Evolutionary conservation across 257 asterid species (phyloP).

Genomic region (Verbascum thapsus): DNA sequence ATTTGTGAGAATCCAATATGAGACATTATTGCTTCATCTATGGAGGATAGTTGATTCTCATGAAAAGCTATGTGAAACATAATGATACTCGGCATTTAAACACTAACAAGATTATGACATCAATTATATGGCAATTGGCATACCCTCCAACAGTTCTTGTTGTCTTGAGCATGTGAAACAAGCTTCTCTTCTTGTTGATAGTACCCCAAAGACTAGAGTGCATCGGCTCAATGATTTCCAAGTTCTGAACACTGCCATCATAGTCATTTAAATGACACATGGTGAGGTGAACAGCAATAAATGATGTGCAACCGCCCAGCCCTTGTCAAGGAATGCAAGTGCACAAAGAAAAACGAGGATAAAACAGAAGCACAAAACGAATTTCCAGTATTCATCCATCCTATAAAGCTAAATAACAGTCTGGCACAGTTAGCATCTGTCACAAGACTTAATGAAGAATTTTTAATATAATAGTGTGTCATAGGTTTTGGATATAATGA

Average conservation of each 20-base stretch:
- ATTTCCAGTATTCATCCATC: constrained; percentile 14
- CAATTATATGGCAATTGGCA: constrained; percentile 33
- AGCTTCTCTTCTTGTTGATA: constrained; percentile 79
- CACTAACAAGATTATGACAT: constrained; percentile 22
- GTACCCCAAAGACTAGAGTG: constrained; percentile 77
- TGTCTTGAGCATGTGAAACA: constrained; percentile 95
- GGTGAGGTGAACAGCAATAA: constrained; percentile 17
- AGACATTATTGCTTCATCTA: constrained; percentile 8
- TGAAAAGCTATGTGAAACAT: constrained; percentile 14
- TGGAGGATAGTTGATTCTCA: constrained; percentile 24
- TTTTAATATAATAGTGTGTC: constrained; percentile 14
- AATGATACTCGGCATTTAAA: constrained; percentile 21
- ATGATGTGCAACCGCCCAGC: constrained; percentile 18
- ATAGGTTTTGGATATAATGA: constrained; percentile 29
- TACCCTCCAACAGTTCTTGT: constrained; percentile 98
- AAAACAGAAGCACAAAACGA: constrained; percentile 10
- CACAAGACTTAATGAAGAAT: constrained; percentile 3
- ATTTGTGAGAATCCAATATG: constrained; percentile 17
- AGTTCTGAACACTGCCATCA: constrained; percentile 84
- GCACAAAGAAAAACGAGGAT: neutral
- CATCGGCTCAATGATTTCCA: constrained; percentile 93
- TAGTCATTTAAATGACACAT: constrained; percentile 23
- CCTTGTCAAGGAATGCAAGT: constrained; percentile 8
- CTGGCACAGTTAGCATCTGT: constrained; percentile 12
- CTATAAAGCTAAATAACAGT: constrained; percentile 13